Evolutionary conservation across 192 early-diverging fungal species (phyloP).

Genomic region (Podila clonocystis): DNA sequence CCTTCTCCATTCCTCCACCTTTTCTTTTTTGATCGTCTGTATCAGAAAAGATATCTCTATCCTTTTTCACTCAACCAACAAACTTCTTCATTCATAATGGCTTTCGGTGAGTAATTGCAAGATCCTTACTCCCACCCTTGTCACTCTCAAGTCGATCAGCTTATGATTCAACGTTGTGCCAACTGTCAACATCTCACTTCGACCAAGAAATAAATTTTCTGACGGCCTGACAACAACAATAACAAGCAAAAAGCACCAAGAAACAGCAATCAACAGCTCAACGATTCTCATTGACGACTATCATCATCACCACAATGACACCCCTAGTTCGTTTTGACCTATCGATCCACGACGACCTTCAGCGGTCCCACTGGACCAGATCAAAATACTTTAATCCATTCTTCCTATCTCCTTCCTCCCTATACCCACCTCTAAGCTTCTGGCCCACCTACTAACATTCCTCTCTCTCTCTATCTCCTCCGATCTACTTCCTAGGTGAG

Average conservation of each 20-base stretch:
- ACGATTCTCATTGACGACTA: no score
- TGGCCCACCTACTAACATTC: background rate
- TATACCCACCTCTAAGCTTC: background rate
- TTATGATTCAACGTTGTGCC: background rate
- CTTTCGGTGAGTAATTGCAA: constrained; percentile 23
- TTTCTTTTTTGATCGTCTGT: background rate
- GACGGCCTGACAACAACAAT: no score
- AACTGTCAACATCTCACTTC: no score
- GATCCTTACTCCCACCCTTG: background rate
- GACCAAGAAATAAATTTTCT: no score
- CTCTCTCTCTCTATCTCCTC: background rate
- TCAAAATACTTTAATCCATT: background rate
- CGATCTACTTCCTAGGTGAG: constrained; percentile 51
- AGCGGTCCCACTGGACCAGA: background rate
- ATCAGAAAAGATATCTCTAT: constrained; percentile 3
- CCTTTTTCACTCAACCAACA: constrained; percentile 2
- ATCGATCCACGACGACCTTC: background rate
- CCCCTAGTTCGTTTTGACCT: background rate
- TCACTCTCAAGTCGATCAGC: background rate
- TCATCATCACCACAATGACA: background rate
- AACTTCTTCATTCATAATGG: constrained; percentile 24
- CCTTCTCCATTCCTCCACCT: background rate
- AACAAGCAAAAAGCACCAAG: no score
- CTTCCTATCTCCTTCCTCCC: background rate
- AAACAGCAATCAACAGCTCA: no score